These are phyloP conservation scores for Helicostylum pulchrum DNA, from an alignment of 192 early-diverging fungal species.

Conservation along the genomic window DNA sequence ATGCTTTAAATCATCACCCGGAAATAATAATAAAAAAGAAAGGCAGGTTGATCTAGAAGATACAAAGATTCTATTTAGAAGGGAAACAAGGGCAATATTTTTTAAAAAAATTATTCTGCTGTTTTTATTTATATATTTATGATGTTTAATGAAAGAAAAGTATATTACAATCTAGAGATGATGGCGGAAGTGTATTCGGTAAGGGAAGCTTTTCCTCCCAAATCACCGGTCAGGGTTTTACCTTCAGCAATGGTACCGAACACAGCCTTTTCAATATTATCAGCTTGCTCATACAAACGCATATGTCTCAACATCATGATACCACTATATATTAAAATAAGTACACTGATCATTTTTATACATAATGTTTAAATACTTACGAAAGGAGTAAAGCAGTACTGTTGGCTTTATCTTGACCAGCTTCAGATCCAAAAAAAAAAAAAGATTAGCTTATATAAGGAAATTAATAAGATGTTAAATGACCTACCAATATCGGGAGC, in stretches of 20 bases:
- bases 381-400: slow-evolving; percentile 93
- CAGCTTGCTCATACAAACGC: slow-evolving; percentile 76
- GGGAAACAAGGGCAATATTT: too few relatives aligned
- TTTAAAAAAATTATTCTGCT: too few relatives aligned
- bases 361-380: too few relatives aligned
- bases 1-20: too few relatives aligned
- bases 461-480: not conserved
- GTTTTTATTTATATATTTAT: too few relatives aligned
- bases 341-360: too few relatives aligned
- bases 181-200: slow-evolving; percentile 83
- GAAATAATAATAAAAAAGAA: too few relatives aligned
- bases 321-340: slow-evolving; percentile 28
- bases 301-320: slow-evolving; percentile 99
- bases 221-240: slow-evolving; percentile 83
- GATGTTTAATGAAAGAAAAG: too few relatives aligned
- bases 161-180: slow-evolving; percentile 42
- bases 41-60: too few relatives aligned
- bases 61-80: too few relatives aligned
- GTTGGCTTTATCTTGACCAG: slow-evolving; percentile 79
- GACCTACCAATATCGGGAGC: slow-evolving; percentile 94
- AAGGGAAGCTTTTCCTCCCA: slow-evolving; percentile 84
- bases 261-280: slow-evolving; percentile 87
- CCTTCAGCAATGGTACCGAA: slow-evolving; percentile 93
- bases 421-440: not conserved
- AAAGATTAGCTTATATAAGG: not conserved